Percentiles rank a stretch among this genome's conserved stretches.
These are phyloP conservation scores for Plantago elongata DNA, from an alignment of 257 asterid genomes.

Conservation along the genomic window DNA sequence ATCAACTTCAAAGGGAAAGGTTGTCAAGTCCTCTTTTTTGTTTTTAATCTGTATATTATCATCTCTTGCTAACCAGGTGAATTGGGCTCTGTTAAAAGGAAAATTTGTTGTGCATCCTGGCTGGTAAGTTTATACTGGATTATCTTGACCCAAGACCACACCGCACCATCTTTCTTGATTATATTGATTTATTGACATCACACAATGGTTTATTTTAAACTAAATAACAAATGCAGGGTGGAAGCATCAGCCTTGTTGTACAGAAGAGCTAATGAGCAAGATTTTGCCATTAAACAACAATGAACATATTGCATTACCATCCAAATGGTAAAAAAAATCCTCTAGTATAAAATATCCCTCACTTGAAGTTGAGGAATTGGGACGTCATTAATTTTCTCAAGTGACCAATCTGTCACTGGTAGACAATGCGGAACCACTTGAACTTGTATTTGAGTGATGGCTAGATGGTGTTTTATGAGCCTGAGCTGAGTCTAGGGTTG, in stretches of 20 bases:
- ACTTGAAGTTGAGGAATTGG: constrained; percentile 20
- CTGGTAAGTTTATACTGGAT: constrained; percentile 54
- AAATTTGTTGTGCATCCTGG: constrained; percentile 92
- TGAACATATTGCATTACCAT: constrained; percentile 27
- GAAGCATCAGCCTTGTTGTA: constrained; percentile 95
- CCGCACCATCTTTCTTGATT: neutral
- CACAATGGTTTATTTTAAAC: constrained; percentile 11
- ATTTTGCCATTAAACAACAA: constrained; percentile 77
- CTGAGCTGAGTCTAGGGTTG: constrained; percentile 6
- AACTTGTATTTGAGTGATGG: constrained; percentile 25
- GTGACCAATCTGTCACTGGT: constrained; percentile 17
- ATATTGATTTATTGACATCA: constrained; percentile 2
- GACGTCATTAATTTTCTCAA: neutral
- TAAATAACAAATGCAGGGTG: constrained; percentile 59
- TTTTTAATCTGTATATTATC: no score
- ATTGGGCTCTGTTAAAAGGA: constrained; percentile 78
- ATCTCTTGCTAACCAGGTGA: constrained; percentile 47
- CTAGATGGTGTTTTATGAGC: constrained; percentile 18
- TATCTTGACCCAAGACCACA: neutral
- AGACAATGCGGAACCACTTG: constrained; percentile 15
- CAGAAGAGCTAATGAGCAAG: constrained; percentile 90
- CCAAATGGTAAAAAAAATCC: constrained; percentile 23
- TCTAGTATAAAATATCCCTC: constrained; percentile 15
- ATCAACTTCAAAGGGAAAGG: no score
- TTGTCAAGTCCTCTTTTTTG: no score